These are phyloP conservation scores for Colletotrichum spaethianum DNA, from an alignment of 2,329 filamentous ascomycete species.

Conservation along the genomic window DNA sequence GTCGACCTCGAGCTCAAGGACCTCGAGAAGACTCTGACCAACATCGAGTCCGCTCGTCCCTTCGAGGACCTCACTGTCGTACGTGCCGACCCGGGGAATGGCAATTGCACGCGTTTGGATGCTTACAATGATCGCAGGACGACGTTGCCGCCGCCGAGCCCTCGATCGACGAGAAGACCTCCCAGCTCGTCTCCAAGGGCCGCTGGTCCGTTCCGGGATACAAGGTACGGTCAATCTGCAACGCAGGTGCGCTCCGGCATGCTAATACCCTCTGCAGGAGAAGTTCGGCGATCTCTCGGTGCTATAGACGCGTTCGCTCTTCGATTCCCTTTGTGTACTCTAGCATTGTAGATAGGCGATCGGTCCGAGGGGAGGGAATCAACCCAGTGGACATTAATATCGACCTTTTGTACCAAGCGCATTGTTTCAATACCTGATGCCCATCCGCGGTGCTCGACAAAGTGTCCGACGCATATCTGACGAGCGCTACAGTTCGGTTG, in stretches of 20 bases:
- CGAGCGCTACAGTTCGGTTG: conserved; percentile 2
- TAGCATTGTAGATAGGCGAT: conserved; percentile 79
- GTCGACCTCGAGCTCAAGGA: conserved; percentile 96
- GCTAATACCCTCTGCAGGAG: conserved; percentile 79
- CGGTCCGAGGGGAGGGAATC: conserved; percentile 42
- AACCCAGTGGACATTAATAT: conserved; percentile 40
- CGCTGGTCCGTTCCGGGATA: conserved; percentile 99
- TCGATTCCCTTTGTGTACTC: conserved; percentile 72
- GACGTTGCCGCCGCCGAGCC: conserved; percentile 95
- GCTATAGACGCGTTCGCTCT: conserved; percentile 76
- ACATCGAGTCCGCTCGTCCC: conserved; percentile 95
- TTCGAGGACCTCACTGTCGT: conserved; percentile 98
- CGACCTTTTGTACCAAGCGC: conserved; percentile 37
- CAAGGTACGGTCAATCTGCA: conserved; percentile 78
- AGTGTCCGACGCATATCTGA: not conserved
- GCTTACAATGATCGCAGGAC: conserved; percentile 72
- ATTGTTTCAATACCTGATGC: not conserved
- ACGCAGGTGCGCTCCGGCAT: conserved; percentile 12
- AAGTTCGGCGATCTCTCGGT: conserved; percentile 98
- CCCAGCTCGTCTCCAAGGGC: conserved; percentile 95
- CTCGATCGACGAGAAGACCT: conserved; percentile 97
- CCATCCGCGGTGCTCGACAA: not conserved
- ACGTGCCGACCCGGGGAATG: conserved; percentile 62
- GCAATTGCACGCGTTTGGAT: conserved; percentile 16
- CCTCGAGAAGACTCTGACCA: conserved; percentile 93